phyloP scores from a whole-genome alignment of 2,329 filamentous ascomycete species.

The Ploettnerulaceae sp. region DNA sequence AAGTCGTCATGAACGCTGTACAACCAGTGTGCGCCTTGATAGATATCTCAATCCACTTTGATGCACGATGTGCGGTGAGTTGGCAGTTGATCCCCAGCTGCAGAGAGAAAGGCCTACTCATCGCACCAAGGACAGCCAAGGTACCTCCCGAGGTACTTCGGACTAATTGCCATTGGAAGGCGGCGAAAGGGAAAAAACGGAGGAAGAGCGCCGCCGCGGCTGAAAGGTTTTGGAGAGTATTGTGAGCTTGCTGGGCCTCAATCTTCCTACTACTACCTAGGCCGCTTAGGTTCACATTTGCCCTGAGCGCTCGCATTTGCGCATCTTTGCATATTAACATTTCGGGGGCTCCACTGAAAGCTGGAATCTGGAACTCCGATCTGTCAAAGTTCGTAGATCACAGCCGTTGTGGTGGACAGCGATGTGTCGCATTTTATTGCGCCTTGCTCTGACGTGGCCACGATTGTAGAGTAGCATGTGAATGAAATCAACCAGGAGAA shows the following conservation, averaged over 20 bases:
- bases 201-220: constrained; percentile 4
- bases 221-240: not conserved
- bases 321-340: constrained; percentile 5
- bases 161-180: not conserved
- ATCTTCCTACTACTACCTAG: constrained; percentile 6
- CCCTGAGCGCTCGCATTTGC: constrained; percentile 7
- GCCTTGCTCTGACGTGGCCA: constrained; percentile 4
- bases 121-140: not conserved
- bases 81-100: constrained; percentile 9
- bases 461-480: constrained; percentile 10
- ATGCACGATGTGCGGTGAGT: constrained; percentile 11
- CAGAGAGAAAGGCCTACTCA: not conserved
- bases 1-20: constrained; percentile 1
- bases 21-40: not conserved
- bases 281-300: constrained; percentile 4
- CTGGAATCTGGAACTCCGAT: constrained; percentile 3
- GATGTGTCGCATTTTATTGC: constrained; percentile 12
- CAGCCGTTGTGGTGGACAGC: constrained; percentile 14
- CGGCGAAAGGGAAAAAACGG: constrained; percentile 11
- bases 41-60: constrained; percentile 9
- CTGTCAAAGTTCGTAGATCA: constrained; percentile 19
- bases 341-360: constrained; percentile 17
- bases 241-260: constrained; percentile 1
- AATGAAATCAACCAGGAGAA: constrained; percentile 2
- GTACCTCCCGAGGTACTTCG: constrained; percentile 4